Evolutionary conservation across 371 early-diverging fungal genomes (phyloP), one percentile per base, ranked within the genome.

Genomic region (Vairimorpha necatrix): DNA sequence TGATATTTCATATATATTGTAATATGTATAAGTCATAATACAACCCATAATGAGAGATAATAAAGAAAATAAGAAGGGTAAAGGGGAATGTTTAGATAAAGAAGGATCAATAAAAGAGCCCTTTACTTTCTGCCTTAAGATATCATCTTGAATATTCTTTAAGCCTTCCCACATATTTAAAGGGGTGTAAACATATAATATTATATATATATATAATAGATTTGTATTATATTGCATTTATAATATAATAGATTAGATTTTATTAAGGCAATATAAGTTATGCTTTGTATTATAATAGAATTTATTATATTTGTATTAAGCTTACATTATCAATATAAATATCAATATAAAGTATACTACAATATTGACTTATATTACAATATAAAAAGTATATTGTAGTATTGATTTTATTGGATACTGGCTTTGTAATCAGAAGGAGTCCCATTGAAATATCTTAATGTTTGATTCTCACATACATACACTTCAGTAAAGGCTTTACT

Each of bases 401-500:
- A 16, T 62, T 3, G 18, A 32, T 22, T 24, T 3, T 4, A n/a
- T n/a, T n/a, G n/a, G n/a, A 71, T 42, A 61, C 54, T 48, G 47
- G 53, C 42, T 66, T 74, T 79, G 38, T 79, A 79, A 32, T 79
- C 79, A 63, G 26, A 24, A n/a, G 62, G 33, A 28, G 33, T 69
- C 53, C 78, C 75, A 24, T 56, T 65, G 56, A 67, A 80, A 26
- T 48, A 63, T 47, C 46, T 72, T 3, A 80, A 22, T 24, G 30
- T 61, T 6, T 50, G 36, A 53, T 67, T 87, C 82, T 94, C 94
- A 86, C 94, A 94, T 47, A 94, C 88, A 91, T 92, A 94, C 73
- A 98, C 93, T 82, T 93, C 93, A 42, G 88, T 89, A 86, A 93
- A 92, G 2, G 91, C 90, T 26, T 88, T 86, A 75, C 89, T 89